Conservation (phyloP, 495 filamentous ascomycete genomes). For the Penicillium dipodomyicola region DNA sequence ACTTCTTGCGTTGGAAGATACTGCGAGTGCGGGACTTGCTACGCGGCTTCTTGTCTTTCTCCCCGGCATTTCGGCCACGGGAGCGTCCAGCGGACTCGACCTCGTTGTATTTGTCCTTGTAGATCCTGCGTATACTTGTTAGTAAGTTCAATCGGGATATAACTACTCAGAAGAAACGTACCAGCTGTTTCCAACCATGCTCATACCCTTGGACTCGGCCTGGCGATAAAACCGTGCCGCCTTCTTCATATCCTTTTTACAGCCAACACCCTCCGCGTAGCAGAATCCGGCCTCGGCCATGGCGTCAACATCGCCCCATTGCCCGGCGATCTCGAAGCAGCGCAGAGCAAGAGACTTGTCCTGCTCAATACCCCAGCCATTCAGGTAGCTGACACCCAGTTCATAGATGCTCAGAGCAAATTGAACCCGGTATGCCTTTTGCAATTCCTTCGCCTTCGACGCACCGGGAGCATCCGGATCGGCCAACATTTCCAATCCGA, state of each 20-base stretch:
- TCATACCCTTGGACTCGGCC: slow-evolving; percentile 90
- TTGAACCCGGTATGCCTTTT: slow-evolving; percentile 79
- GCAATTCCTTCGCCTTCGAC: slow-evolving; percentile 60
- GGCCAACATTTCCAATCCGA: slow-evolving; percentile 74
- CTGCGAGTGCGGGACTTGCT: slow-evolving; percentile 64
- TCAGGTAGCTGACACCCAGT: slow-evolving; percentile 93
- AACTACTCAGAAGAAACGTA: slow-evolving; percentile 45
- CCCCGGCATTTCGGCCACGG: slow-evolving; percentile 40
- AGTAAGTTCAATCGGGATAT: background rate
- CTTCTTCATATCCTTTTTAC: slow-evolving; percentile 94
- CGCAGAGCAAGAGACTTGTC: slow-evolving; percentile 84
- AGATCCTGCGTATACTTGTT: slow-evolving; percentile 62
- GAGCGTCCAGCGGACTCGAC: slow-evolving; percentile 52
- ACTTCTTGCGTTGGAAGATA: slow-evolving; percentile 65
- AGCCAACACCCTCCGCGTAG: slow-evolving; percentile 79
- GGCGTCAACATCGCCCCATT: slow-evolving; percentile 96
- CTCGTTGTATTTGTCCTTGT: slow-evolving; percentile 88
- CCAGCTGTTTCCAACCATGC: slow-evolving; percentile 98
- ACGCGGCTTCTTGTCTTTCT: slow-evolving; percentile 52
- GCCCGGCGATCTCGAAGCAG: slow-evolving; percentile 94
- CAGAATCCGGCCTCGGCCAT: slow-evolving; percentile 86
- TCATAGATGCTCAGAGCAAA: slow-evolving; percentile 96
- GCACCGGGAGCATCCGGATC: slow-evolving; percentile 67
- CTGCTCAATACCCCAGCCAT: slow-evolving; percentile 94
- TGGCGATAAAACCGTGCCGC: slow-evolving; percentile 86